phyloP scores from a whole-genome alignment of 192 early-diverging fungal genomes.

The Gaertneriomyces semiglobifer region DNA sequence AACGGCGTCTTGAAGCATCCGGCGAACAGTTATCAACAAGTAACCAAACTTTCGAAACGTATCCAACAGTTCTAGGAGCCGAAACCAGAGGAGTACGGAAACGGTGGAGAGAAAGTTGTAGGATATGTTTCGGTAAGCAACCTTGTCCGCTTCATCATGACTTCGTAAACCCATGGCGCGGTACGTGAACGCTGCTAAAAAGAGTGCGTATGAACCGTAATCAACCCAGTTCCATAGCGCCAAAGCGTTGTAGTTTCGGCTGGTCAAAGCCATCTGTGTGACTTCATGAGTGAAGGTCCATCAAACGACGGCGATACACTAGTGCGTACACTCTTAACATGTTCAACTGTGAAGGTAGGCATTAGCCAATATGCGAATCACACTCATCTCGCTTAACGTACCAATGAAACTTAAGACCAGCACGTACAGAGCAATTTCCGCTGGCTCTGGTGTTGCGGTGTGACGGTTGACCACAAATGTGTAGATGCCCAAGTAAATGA shows the following conservation, averaged over 20 bases:
- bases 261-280: not conserved
- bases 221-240: conserved; percentile 17
- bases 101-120: conserved; percentile 20
- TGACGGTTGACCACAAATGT: conserved; percentile 10
- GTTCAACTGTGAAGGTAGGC: not conserved
- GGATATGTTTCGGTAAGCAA: conserved; percentile 3
- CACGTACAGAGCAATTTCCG: conserved; percentile 20
- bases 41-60: conserved; percentile 27
- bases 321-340: conserved; percentile 14
- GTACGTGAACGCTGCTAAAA: conserved; percentile 14
- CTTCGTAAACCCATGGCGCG: not conserved
- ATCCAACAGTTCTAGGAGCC: conserved; percentile 26
- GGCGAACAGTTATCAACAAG: conserved; percentile 19
- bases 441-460: not conserved
- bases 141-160: not conserved
- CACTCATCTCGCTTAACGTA: not conserved
- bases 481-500: conserved; percentile 14
- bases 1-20: conserved; percentile 15
- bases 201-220: conserved; percentile 12
- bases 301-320: not conserved
- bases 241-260: not conserved
- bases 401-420: conserved; percentile 11
- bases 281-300: not conserved
- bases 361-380: not conserved
- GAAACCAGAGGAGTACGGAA: conserved; percentile 25